Percentiles rank a stretch among this genome's conserved stretches.
phyloP scores from a whole-genome alignment of 192 early-diverging fungal species.

The Backusella morwellensis region DNA sequence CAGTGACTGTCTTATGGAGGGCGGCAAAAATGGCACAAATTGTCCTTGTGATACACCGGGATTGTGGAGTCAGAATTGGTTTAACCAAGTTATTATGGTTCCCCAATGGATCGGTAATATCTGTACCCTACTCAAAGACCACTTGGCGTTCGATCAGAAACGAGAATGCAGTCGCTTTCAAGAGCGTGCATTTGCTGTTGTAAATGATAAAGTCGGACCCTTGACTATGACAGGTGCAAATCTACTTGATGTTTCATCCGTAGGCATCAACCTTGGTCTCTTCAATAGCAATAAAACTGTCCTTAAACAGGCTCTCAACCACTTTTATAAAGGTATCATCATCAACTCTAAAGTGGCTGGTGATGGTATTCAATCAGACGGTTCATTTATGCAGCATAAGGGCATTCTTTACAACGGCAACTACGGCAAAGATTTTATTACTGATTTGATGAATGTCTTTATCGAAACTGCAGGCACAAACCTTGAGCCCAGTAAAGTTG shows the following conservation, averaged over 20 bases:
- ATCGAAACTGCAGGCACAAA: constrained; percentile 17
- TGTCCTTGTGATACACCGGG: constrained; percentile 33
- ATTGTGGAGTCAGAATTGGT: constrained; percentile 32
- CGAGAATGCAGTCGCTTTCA: constrained; percentile 10
- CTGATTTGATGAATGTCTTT: constrained; percentile 12
- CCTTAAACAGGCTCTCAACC: not conserved
- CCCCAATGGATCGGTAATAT: constrained; percentile 4
- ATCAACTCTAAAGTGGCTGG: not conserved
- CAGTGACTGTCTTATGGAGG: constrained; percentile 5
- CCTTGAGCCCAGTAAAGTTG: not conserved
- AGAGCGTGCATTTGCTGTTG: constrained; percentile 6
- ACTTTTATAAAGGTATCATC: constrained; percentile 10
- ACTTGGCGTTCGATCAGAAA: not conserved
- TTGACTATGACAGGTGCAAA: constrained; percentile 23
- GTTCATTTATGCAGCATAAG: constrained; percentile 26
- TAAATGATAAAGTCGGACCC: not conserved
- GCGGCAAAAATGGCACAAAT: constrained; percentile 11
- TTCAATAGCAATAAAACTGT: constrained; percentile 11
- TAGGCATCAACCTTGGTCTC: constrained; percentile 16
- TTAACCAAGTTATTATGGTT: constrained; percentile 14
- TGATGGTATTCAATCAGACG: constrained; percentile 28
- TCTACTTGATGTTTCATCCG: constrained; percentile 16
- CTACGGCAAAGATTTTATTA: constrained; percentile 27
- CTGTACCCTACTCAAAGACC: constrained; percentile 10
- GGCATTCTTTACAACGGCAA: constrained; percentile 27